Conservation (phyloP, 768 basidiomycete genomes). For the Amanita inopinata region DNA sequence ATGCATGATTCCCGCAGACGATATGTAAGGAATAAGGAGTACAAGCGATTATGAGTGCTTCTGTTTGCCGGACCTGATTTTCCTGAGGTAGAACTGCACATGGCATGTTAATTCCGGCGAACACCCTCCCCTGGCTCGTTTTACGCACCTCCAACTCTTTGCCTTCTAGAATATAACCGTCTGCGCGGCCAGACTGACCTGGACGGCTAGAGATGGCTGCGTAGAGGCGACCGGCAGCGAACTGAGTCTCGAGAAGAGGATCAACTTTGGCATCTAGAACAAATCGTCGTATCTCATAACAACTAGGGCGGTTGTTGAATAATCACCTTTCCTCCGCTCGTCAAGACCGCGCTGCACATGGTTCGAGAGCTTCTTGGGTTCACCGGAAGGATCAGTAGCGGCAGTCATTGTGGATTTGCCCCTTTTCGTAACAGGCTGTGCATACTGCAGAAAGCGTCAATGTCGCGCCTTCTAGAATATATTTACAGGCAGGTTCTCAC, state of each 20-base stretch:
- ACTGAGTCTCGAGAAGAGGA: constrained; percentile 78
- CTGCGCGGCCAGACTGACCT: constrained; percentile 92
- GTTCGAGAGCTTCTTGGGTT: constrained; percentile 76
- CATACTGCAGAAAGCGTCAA: constrained; percentile 54
- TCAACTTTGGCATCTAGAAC: constrained; percentile 81
- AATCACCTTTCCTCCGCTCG: constrained; percentile 80
- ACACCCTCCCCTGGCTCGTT: constrained; percentile 10
- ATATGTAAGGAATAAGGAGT: constrained; percentile 2
- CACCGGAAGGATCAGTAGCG: constrained; percentile 30
- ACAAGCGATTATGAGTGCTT: constrained; percentile 47
- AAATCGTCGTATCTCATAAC: constrained; percentile 4
- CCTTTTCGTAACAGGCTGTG: constrained; percentile 88
- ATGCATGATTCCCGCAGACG: not conserved
- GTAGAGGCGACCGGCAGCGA: constrained; percentile 91
- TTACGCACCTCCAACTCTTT: constrained; percentile 87
- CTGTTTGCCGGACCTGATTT: constrained; percentile 88
- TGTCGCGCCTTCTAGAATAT: not conserved
- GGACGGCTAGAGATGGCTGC: constrained; percentile 91
- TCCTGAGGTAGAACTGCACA: constrained; percentile 89
- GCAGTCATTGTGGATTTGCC: constrained; percentile 51
- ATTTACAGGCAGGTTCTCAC: constrained; percentile 42
- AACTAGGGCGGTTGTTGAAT: not conserved
- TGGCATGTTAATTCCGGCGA: constrained; percentile 5
- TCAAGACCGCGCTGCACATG: constrained; percentile 83
- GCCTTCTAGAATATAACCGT: constrained; percentile 97